Evolutionary conservation across 106 monocot genomes (phyloP).

Genomic region (Ottelia alismoides): DNA sequence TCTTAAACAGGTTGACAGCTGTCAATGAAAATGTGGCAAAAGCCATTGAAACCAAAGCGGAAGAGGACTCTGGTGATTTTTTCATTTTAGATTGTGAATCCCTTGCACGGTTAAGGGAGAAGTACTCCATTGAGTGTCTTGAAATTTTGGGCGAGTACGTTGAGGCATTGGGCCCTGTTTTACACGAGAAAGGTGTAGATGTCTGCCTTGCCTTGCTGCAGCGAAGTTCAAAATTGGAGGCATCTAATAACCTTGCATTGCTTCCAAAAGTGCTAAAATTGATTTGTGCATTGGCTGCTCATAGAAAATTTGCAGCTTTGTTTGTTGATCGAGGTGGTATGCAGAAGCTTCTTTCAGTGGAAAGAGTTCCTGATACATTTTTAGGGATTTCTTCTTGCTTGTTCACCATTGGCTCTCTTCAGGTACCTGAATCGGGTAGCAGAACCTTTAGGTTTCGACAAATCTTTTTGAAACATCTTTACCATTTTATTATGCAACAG

Average conservation of each 20-base stretch:
- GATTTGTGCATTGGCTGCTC: slow-evolving; percentile 79
- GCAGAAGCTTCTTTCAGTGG: slow-evolving; percentile 69
- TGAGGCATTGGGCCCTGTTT: slow-evolving; percentile 87
- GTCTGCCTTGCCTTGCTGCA: slow-evolving; percentile 84
- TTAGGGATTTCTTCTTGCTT: slow-evolving; percentile 88
- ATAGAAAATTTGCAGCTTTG: slow-evolving; percentile 80
- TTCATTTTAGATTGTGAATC: slow-evolving; percentile 55
- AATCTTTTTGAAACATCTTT: too few species aligned
- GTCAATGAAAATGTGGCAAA: too few species aligned
- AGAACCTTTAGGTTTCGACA: too few species aligned
- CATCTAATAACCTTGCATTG: slow-evolving; percentile 23
- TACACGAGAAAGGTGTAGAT: slow-evolving; percentile 96
- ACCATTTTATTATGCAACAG: too few species aligned
- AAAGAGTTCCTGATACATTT: slow-evolving; percentile 48
- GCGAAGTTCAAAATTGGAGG: slow-evolving; percentile 31
- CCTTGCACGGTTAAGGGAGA: slow-evolving; percentile 55
- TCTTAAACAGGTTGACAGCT: too few species aligned
- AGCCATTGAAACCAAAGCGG: slow-evolving; percentile 24
- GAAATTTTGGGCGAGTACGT: slow-evolving; percentile 89
- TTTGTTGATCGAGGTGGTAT: slow-evolving; percentile 96
- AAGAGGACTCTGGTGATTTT: slow-evolving; percentile 38
- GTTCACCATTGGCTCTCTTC: slow-evolving; percentile 91
- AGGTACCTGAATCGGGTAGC: too few species aligned
- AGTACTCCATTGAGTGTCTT: slow-evolving; percentile 78
- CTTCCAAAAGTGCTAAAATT: slow-evolving; percentile 85